A percentile compares a stretch with the other conserved stretches of the same genome.
Evolutionary conservation across 805 yeast genomes (phyloP).

Genomic region (Debaryomyces prosopidis): DNA sequence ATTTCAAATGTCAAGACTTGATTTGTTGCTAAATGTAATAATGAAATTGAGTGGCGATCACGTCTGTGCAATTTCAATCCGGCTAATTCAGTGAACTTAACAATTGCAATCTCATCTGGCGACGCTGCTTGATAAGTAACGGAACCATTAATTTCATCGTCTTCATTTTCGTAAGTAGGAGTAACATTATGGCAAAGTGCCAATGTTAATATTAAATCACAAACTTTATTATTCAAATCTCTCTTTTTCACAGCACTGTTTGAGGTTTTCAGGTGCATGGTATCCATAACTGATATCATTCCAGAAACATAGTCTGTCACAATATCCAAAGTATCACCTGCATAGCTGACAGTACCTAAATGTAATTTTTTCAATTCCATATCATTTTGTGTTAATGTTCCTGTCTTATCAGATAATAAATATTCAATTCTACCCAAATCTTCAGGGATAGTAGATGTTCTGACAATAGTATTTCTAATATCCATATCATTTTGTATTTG

Average conservation of each 20-base stretch:
- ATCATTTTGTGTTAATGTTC: conserved; percentile 96
- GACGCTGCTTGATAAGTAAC: conserved; percentile 93
- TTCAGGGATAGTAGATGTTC: conserved; percentile 97
- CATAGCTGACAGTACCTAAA: conserved; percentile 88
- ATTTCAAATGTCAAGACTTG: conserved; percentile 60
- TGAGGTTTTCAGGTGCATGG: not conserved
- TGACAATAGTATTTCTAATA: conserved; percentile 85
- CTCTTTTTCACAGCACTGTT: conserved; percentile 42
- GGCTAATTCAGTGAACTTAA: conserved; percentile 81
- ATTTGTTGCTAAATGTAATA: conserved; percentile 62
- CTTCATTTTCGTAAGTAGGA: conserved; percentile 73
- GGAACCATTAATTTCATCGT: conserved; percentile 49
- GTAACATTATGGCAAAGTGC: conserved; percentile 98
- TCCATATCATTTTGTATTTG: conserved; percentile 87
- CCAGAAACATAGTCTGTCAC: conserved; percentile 66
- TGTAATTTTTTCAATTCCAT: conserved; percentile 95
- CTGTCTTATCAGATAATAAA: conserved; percentile 90
- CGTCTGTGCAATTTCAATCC: conserved; percentile 81
- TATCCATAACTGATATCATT: conserved; percentile 21
- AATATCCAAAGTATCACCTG: conserved; percentile 88
- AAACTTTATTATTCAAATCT: conserved; percentile 72
- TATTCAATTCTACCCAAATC: conserved; percentile 96
- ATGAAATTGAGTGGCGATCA: conserved; percentile 73
- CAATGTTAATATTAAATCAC: conserved; percentile 77
- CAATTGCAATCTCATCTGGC: conserved; percentile 98